phyloP scores from a whole-genome alignment of 306 rosid species.

The Abrus precatorius region DNA sequence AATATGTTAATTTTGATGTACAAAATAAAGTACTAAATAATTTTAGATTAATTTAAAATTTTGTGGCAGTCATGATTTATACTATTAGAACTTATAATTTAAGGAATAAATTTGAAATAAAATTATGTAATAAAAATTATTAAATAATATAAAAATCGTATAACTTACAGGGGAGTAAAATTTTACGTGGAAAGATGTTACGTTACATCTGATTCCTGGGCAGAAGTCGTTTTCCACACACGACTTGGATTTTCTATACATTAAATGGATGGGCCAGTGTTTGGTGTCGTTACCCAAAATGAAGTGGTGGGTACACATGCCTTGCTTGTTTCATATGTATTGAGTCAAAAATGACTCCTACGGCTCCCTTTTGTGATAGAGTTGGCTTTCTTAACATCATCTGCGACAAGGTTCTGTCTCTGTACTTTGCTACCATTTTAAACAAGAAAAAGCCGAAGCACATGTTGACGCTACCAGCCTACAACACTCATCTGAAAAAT shows the following conservation, averaged over 20 bases:
- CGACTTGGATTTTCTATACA: background rate
- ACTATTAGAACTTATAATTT: too few species aligned
- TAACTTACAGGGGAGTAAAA: too few species aligned
- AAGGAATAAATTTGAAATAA: too few species aligned
- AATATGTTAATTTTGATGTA: too few species aligned
- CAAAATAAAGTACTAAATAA: too few species aligned
- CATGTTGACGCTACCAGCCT: conserved; percentile 27
- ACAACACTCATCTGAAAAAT: background rate
- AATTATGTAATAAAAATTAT: too few species aligned
- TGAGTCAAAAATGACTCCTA: conserved; percentile 29
- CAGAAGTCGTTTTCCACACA: background rate
- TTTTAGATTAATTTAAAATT: too few species aligned
- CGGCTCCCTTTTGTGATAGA: conserved; percentile 11
- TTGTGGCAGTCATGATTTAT: too few species aligned
- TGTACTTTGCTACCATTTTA: background rate
- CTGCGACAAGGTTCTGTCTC: background rate
- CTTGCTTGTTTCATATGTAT: conserved; percentile 21
- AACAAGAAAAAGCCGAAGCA: conserved; percentile 10
- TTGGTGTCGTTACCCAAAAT: conserved; percentile 8
- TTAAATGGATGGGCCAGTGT: conserved; percentile 1
- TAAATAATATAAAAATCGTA: background rate
- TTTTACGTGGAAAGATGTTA: too few species aligned
- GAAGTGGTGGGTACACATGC: conserved; percentile 2
- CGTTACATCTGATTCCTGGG: background rate
- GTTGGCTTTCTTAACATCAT: background rate